Base-by-base conservation (phyloP, 192 early-diverging fungal species). In the Dimargaris xerosporica region DNA sequence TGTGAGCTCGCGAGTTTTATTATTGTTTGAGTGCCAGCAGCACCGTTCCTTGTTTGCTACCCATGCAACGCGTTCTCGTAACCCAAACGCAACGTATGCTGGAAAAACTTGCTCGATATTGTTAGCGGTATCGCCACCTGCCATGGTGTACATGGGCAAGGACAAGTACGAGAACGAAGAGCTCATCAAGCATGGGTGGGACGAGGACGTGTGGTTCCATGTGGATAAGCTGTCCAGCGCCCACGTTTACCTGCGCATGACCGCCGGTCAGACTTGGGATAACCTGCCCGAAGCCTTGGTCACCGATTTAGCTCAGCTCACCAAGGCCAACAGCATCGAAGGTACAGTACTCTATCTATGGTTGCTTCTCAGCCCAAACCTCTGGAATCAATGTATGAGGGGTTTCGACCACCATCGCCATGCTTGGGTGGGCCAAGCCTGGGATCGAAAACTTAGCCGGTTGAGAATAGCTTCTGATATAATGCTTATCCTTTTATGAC, bases 161-260 rank as follows among this genome's bases (percentile, higher is more conserved):
- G 93, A 99, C 78, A 97, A 96, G 73, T 94, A 83, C 69, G 96
- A 99, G 73, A 99, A 94, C 78, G 93, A 94, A 59, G 94, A 95
- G 26, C 71, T 96, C 46, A 96, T 96, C 52, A 94, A 91, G 67
- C 82, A 95, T 71, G 95, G 91, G 21, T 97, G 88, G 76, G 86
- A 87, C 29, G 85, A 96, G 68, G 96, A 96, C 68, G 89, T 96
- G 46, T 65, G 83, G 90, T 98, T 98, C 70, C 95, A 98, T 76
- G 94, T 90, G 19, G 94, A 96, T 75, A 97, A 97, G 78, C 81
- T 97, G 19, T 94, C 91, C 6, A 91, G 88, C 54, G 96, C 96
- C 5, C 96, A 99, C 81, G 91, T 96, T 1, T 99, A 99, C 67
- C 78, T 99, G 56, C 81, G 96, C 0, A 73, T 99, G 30, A 62